Percentiles rank a stretch among this genome's conserved stretches.
phyloP scores from a whole-genome alignment of 805 yeast species.

The Kuraishia borneana region DNA sequence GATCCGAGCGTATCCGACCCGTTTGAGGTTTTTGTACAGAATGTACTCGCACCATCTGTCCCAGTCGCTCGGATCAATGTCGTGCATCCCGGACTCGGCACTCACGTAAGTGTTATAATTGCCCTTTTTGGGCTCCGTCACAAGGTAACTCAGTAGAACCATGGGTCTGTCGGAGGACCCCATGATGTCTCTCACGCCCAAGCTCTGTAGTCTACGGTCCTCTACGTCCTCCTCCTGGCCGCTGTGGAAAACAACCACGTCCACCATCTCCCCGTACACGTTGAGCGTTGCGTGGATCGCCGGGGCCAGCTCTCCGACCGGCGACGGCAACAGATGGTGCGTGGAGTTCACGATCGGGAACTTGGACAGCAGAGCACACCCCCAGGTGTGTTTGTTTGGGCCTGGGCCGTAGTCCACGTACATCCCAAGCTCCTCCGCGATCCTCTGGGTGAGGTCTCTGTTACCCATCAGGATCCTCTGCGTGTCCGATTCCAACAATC shows the following conservation, averaged over 20 bases:
- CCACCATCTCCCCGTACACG: conserved; percentile 78
- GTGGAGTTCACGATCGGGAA: conserved; percentile 88
- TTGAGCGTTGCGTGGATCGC: conserved; percentile 95
- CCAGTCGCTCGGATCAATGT: conserved; percentile 87
- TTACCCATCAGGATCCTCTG: conserved; percentile 92
- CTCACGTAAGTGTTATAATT: conserved; percentile 89
- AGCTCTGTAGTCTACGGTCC: conserved; percentile 81
- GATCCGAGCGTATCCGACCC: conserved; percentile 90
- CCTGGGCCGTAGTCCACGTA: conserved; percentile 97
- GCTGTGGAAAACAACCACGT: conserved; percentile 92
- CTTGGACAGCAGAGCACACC: conserved; percentile 82
- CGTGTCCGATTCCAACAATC: conserved; percentile 86
- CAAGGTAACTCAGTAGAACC: conserved; percentile 80
- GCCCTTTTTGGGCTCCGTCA: conserved; percentile 78
- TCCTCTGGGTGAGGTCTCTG: conserved; percentile 81
- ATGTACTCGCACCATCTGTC: conserved; percentile 99
- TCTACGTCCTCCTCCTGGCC: conserved; percentile 98
- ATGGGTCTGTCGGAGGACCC: conserved; percentile 74
- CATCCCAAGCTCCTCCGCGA: conserved; percentile 90
- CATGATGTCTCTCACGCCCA: conserved; percentile 70
- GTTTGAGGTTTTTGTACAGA: conserved; percentile 71
- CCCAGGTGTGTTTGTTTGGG: conserved; percentile 98
- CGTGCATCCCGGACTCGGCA: conserved; percentile 76
- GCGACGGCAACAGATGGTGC: conserved; percentile 89
- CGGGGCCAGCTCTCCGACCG: conserved; percentile 97